These are phyloP conservation scores for Scutellaria minor DNA, from an alignment of 257 asterid species.

Conservation along the genomic window DNA sequence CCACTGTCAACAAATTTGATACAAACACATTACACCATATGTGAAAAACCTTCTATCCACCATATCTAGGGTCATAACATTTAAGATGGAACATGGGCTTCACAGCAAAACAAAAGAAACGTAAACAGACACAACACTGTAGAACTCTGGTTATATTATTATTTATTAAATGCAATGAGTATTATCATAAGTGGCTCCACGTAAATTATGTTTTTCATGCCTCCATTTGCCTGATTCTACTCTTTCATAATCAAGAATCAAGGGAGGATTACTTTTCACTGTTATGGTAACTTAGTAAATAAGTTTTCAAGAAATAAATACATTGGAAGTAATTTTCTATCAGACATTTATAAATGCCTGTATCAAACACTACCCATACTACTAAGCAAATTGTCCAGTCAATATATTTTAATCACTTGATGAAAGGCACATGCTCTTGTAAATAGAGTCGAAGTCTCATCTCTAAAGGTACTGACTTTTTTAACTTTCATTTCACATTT, in stretches of 20 bases:
- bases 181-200: constrained; percentile 20
- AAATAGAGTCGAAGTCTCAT: constrained; percentile 3
- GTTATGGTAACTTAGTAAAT: too few species aligned
- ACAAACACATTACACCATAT: constrained; percentile 37
- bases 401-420: too few species aligned
- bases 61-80: constrained; percentile 3
- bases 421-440: too few species aligned
- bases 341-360: too few species aligned
- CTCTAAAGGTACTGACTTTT: neutral
- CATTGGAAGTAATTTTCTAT: too few species aligned
- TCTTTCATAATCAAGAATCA: too few species aligned
- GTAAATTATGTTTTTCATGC: constrained; percentile 9
- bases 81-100: neutral
- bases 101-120: constrained; percentile 3
- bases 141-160: neutral
- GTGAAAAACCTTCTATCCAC: constrained; percentile 20
- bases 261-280: too few species aligned
- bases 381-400: too few species aligned
- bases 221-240: too few species aligned
- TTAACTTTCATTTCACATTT: constrained; percentile 7
- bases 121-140: neutral
- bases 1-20: constrained; percentile 66
- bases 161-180: constrained; percentile 18
- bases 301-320: too few species aligned
- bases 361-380: too few species aligned